Percentiles rank a stretch among this genome's conserved stretches.
Evolutionary conservation across 371 early-diverging fungal genomes (phyloP).

Genomic region (Mucor saturninus): DNA sequence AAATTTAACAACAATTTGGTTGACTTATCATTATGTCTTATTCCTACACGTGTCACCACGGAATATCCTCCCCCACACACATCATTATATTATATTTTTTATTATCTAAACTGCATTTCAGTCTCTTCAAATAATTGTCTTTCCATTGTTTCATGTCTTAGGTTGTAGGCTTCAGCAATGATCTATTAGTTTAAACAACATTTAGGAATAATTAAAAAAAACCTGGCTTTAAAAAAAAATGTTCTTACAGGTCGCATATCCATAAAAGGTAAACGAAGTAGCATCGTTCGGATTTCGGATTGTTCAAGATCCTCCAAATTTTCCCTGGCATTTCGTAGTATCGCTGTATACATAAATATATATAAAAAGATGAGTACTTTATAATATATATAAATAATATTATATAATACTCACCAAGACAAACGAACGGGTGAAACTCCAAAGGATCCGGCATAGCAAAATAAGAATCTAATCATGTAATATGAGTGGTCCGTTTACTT

Average conservation of each 20-base stretch:
- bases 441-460: slow-evolving; percentile 70
- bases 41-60: neutral
- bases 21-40: slow-evolving; percentile 1
- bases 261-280: slow-evolving; percentile 73
- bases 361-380: neutral
- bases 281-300: slow-evolving; percentile 79
- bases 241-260: slow-evolving; percentile 64
- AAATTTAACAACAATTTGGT: neutral
- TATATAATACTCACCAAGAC: slow-evolving; percentile 48
- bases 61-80: neutral
- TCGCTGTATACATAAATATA: slow-evolving; percentile 38
- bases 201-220: neutral
- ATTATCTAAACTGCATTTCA: slow-evolving; percentile 10
- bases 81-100: neutral
- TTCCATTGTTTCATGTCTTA: slow-evolving; percentile 67
- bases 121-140: slow-evolving; percentile 47
- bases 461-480: slow-evolving; percentile 60
- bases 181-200: slow-evolving; percentile 34
- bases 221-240: neutral
- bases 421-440: slow-evolving; percentile 74
- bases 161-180: slow-evolving; percentile 66
- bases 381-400: neutral
- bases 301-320: slow-evolving; percentile 84
- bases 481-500: neutral
- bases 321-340: slow-evolving; percentile 64